phyloP scores from a whole-genome alignment of 1,139 yeast species.

The Magnusiomyces suaveolens region DNA sequence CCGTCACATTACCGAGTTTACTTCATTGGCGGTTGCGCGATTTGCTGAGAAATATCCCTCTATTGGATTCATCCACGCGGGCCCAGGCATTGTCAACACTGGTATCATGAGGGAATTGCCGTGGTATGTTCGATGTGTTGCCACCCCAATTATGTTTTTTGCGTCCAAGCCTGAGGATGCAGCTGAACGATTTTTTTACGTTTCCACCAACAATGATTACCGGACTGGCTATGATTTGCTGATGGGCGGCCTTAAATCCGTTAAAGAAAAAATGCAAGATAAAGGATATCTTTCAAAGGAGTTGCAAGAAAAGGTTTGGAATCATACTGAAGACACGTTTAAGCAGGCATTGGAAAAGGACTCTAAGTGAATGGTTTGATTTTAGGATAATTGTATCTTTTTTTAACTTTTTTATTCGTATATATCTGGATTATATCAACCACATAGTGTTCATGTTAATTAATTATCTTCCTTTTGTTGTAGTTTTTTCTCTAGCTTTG shows the following conservation, averaged over 20 bases:
- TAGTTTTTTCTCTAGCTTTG: constrained; percentile 45
- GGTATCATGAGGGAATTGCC: constrained; percentile 19
- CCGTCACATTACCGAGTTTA: constrained; percentile 18
- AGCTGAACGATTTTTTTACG: constrained; percentile 22
- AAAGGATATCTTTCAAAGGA: constrained; percentile 18
- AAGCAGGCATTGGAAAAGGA: constrained; percentile 9
- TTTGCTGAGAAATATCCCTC: constrained; percentile 24
- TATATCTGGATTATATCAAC: background rate
- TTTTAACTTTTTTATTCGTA: too few species aligned
- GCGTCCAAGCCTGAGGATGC: constrained; percentile 16
- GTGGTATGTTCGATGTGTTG: background rate
- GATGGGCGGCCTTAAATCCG: constrained; percentile 14
- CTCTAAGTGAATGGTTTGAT: background rate
- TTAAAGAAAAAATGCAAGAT: constrained; percentile 12
- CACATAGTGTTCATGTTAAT: background rate
- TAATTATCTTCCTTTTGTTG: background rate
- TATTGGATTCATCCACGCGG: constrained; percentile 24
- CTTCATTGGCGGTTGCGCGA: constrained; percentile 22
- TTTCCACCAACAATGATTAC: constrained; percentile 19
- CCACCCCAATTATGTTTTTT: constrained; percentile 1
- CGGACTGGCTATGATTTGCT: constrained; percentile 21
- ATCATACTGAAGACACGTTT: constrained; percentile 23
- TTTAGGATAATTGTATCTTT: background rate
- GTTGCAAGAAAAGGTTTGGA: constrained; percentile 24
- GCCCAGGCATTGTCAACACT: constrained; percentile 28